These are phyloP conservation scores for Chrysosporium keratinophilum DNA, from an alignment of 2,329 filamentous ascomycete species.

Conservation along the genomic window DNA sequence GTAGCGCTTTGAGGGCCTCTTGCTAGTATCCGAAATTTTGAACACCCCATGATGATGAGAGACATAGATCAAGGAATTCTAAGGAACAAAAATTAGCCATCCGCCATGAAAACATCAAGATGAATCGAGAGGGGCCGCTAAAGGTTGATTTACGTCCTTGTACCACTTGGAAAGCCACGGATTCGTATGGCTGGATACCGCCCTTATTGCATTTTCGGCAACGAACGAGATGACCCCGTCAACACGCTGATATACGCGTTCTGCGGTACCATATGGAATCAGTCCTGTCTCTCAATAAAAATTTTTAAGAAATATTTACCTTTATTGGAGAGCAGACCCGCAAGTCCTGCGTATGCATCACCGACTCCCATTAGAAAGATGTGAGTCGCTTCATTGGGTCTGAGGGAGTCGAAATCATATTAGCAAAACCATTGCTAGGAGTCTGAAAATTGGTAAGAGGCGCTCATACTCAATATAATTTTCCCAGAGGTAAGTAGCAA, in stretches of 20 bases:
- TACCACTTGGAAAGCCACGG: slow-evolving; percentile 67
- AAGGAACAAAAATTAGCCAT: background rate
- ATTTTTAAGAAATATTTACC: slow-evolving; percentile 40
- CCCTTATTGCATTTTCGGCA: slow-evolving; percentile 59
- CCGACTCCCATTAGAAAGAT: slow-evolving; percentile 83
- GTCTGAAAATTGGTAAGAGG: background rate
- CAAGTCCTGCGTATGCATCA: slow-evolving; percentile 74
- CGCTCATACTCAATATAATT: slow-evolving; percentile 70
- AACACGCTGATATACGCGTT: slow-evolving; percentile 55
- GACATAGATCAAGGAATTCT: slow-evolving; percentile 70
- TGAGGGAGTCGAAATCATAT: slow-evolving; percentile 19
- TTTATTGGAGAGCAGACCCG: slow-evolving; percentile 67
- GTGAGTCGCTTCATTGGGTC: slow-evolving; percentile 56
- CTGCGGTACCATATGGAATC: slow-evolving; percentile 22
- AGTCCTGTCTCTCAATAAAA: background rate
- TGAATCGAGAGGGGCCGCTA: background rate
- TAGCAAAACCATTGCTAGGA: background rate
- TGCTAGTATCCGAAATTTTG: slow-evolving; percentile 50
- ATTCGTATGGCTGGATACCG: slow-evolving; percentile 68
- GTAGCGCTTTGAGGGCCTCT: slow-evolving; percentile 48
- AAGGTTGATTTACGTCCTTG: slow-evolving; percentile 44
- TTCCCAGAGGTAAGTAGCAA: slow-evolving; percentile 86
- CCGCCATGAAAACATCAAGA: background rate
- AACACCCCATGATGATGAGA: slow-evolving; percentile 66
- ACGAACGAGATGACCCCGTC: slow-evolving; percentile 72